Evolutionary conservation across 73 alveolate genomes (phyloP), one percentile per base, ranked within the genome.

Genomic region (Stentor coeruleus): DNA sequence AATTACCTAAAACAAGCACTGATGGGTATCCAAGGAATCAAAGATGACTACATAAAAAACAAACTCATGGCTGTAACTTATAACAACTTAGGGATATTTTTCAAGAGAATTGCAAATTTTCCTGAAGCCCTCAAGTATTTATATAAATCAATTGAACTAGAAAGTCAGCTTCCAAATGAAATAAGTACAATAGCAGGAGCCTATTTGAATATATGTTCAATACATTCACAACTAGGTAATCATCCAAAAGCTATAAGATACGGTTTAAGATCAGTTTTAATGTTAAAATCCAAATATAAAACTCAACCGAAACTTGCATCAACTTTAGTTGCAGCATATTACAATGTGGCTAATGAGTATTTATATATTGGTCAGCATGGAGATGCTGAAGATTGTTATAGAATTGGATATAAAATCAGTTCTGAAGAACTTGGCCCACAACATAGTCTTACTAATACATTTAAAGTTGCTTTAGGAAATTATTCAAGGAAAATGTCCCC

Each of bases 101-200:
- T 66, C 37, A 66, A 66, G 33, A 66, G 79, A 66, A 66, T 40
- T 1, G 39, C 26, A 66, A 66, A 66, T 31, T 31, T 28, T 31
- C 11, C 40, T 15, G 79, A 66, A 2, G 79, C 79, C 33, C 37
- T 66, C 11, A 66, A 66, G n/a, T 66, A 66, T 33, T 31, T 66
- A 0, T 66, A 28, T 40, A 66, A 66, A 66, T 37, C 79, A 26
- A 31, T 66, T 20, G 79, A 66, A 20, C n/a, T 66, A 15, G 79
- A 66, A 66, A 66, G 33, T 26, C n/a, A 66, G 1, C 37, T 66
- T 1, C 79, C 79, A 66, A 66, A 66, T 66, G 79, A 66, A 66
- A 11, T 33, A 28, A 40, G 49, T 31, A 66, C n/a, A 20, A 66
- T 66, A 28, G 79, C 79, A 28, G 79, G 79, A 66, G n/a, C 79